Evolutionary conservation across 1,284 basidiomycete genomes (phyloP), one percentile per base, ranked within the genome.

Genomic region (Trametes hirsuta): DNA sequence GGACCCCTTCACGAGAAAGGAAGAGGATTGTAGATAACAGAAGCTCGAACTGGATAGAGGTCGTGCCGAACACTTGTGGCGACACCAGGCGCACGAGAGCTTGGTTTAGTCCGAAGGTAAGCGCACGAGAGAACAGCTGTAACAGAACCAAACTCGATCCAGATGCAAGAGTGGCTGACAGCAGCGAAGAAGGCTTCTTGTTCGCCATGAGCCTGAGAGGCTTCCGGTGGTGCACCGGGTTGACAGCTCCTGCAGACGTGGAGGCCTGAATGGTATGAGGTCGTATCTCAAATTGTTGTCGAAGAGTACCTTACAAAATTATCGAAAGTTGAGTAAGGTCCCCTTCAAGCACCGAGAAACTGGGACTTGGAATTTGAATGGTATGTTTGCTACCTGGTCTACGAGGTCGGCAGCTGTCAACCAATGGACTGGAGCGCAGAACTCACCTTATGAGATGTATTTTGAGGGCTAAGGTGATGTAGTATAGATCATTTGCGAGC

Each of bases 101-200:
- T 75, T 98, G 95, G 74, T 98, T 98, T 48, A 98, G 83, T 5
- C 81, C 74, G 70, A 97, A 98, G 0, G 97, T 98, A 65, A 95
- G 81, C 5, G 93, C 69, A 0, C 97, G 84, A 37, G 94, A 91
- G 56, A 90, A 78, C 45, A 98, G 78, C 71, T 98, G 97, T 11
- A 98, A 86, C 34, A 87, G 84, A 69, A 98, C 87, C 35, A 98
- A 83, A 24, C 90, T 90, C n/a, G 85, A 85, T 14, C 85, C 87
- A 5, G 91, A 88, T n/a, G 80, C 75, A 12, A 90, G 73, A 0
- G 74, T 74, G 0, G 72, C 67, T 0, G 68, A 66, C 5, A 69
- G 66, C 6, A 71, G 50, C 4, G 65, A 60, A 0, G 52, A 24
- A 21, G 44, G 25, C 9, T 55, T 61, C 6, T 46, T 4, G 10